Evolutionary conservation across 805 yeast species (phyloP), one percentile per base, ranked within the genome.

Genomic region (Pichia californica): DNA sequence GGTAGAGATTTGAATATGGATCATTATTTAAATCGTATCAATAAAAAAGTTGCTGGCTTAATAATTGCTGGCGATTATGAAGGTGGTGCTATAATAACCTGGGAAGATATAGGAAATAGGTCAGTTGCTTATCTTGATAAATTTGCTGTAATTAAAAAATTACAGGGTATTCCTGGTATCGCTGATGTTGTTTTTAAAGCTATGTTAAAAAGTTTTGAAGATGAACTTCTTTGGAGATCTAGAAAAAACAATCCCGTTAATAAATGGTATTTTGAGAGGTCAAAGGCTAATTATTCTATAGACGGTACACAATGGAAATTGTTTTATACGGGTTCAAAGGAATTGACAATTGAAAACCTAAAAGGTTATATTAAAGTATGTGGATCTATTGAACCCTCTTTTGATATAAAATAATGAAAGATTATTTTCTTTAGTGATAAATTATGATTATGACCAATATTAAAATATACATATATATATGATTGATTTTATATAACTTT

Each of bases 191-290:
- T 91, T 20, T 88, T 93, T 69, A 93, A 91, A 58, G 71, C 84
- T 7, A 77, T 93, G 70, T 66, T 78, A 9, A 68, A 69, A 32
- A 76, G 76, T 39, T 89, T 81, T 57, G 84, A 87, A 0, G 64
- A 72, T 14, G 93, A 88, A 57, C 61, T 88, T 11, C 66, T 93
- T 2, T 93, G 99, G 99, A 75, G 99, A 55, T 91, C 98, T 1
- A 69, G 95, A 36, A 74, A 74, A 45, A 75, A 67, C 43, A 93
- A 93, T 61, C 96, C 96, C 0, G 96, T 93, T 7, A 93, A 93
- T 67, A 88, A 88, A 57, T 93, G 99, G 99, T 91, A 91, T 59
- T 93, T 91, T 62, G 97, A 93, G 57, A 70, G 99, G 49, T 82
- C 95, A 32, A 66, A 71, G 15, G 95, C 95, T 1, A 80, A 82